Conservation (phyloP, 768 basidiomycete genomes). For the Candolleomyces eurysporus region DNA sequence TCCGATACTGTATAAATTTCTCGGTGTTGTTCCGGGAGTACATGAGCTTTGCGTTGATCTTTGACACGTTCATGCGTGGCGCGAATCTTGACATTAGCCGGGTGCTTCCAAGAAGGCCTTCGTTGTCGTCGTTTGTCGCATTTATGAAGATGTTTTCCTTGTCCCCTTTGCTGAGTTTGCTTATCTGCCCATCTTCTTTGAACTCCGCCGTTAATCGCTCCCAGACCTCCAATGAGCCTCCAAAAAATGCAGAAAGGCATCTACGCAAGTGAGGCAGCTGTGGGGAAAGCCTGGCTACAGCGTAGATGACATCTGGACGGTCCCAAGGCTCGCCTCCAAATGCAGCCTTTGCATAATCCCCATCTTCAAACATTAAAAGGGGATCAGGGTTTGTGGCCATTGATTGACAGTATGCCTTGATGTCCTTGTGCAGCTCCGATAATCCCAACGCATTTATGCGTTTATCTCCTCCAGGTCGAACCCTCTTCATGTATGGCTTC, state of each 20-base stretch:
- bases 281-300: neutral
- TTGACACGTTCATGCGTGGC: neutral
- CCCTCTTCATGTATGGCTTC: neutral
- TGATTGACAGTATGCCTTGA: neutral
- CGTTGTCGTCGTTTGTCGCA: slow-evolving; percentile 19
- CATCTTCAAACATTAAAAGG: neutral
- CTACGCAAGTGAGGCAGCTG: neutral
- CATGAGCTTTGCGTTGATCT: neutral
- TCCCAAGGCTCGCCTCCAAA: neutral
- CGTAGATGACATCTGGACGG: neutral
- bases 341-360: neutral
- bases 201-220: neutral
- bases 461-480: too few species aligned
- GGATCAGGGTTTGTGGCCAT: neutral
- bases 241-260: neutral
- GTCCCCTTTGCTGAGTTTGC: neutral
- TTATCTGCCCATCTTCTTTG: neutral
- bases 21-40: neutral
- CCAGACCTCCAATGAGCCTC: neutral
- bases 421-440: neutral
- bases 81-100: neutral
- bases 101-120: slow-evolving; percentile 14
- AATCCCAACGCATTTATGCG: too few species aligned
- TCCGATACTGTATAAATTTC: neutral
- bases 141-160: neutral